Conservation (phyloP, 345 rosid genomes). For the Gossypium turneri region DNA sequence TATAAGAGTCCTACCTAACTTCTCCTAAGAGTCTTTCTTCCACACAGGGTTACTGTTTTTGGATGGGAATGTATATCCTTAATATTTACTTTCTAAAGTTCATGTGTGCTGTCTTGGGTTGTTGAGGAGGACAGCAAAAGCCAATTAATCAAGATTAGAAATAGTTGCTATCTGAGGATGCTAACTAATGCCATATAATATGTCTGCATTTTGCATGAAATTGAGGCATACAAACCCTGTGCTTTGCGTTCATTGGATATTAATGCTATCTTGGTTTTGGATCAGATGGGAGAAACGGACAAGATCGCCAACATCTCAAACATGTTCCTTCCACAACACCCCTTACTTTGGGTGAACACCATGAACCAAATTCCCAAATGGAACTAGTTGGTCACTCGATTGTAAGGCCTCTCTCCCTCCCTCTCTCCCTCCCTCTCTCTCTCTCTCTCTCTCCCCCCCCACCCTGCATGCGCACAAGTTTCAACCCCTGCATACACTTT, state of each 20-base stretch:
- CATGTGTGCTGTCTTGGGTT: not conserved
- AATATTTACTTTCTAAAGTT: not conserved
- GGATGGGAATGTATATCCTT: not conserved
- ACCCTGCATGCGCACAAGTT: not conserved
- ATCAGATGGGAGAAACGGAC: conserved; percentile 37
- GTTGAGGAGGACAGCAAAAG: not conserved
- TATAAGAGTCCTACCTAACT: no score
- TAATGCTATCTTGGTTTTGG: conserved; percentile 18
- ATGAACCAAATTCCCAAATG: conserved; percentile 46
- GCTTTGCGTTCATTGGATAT: not conserved
- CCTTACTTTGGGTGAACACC: conserved; percentile 30
- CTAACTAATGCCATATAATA: not conserved
- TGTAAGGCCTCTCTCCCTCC: conserved; percentile 33
- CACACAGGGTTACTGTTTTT: not conserved
- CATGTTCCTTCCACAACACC: conserved; percentile 21
- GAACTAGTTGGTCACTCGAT: conserved; percentile 70
- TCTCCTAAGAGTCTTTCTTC: no score
- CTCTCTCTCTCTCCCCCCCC: not conserved
- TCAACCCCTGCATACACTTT: not conserved
- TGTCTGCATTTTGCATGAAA: not conserved
- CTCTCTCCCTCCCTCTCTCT: not conserved
- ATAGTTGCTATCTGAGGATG: not conserved
- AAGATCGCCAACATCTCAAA: conserved; percentile 27
- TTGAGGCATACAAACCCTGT: not conserved
- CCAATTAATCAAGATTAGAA: not conserved